Percentiles rank a stretch among this genome's conserved stretches.
Conservation (phyloP, 805 yeast species). For the Kodamaea leandrae region DNA sequence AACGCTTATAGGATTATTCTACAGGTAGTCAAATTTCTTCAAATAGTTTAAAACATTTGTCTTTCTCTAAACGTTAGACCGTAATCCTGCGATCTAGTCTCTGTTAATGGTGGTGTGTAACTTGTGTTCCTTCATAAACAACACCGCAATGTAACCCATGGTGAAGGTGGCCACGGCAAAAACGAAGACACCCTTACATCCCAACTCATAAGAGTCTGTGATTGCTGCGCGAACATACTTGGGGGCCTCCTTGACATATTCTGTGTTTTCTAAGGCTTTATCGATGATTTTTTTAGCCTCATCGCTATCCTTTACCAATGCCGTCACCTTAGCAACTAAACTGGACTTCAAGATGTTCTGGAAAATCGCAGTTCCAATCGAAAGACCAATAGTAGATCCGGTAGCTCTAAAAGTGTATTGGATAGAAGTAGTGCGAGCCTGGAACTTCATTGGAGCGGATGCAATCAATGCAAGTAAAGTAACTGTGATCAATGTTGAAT, state of each 20-base stretch:
- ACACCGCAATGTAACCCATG: conserved; percentile 40
- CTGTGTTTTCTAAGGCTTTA: conserved; percentile 55
- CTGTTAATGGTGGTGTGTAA: conserved; percentile 54
- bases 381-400: conserved; percentile 82
- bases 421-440: conserved; percentile 85
- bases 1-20: too few species aligned
- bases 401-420: conserved; percentile 86
- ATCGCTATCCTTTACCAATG: conserved; percentile 25
- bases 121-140: conserved; percentile 56
- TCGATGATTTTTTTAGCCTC: conserved; percentile 45
- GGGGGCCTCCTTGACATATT: conserved; percentile 55
- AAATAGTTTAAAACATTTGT: too few species aligned
- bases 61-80: too few species aligned
- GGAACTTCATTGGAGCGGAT: conserved; percentile 64
- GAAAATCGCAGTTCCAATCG: conserved; percentile 65
- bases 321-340: conserved; percentile 16
- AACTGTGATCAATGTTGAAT: conserved; percentile 66
- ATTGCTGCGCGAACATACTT: conserved; percentile 45
- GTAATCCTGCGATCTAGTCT: conserved; percentile 13
- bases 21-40: too few species aligned
- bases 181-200: conserved; percentile 52
- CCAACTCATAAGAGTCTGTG: conserved; percentile 48
- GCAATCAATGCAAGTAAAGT: conserved; percentile 74
- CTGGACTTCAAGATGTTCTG: conserved; percentile 41
- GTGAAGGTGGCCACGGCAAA: conserved; percentile 44